Conservation (phyloP, 1,139 yeast species). For the Sugiyamaella paludigena region DNA sequence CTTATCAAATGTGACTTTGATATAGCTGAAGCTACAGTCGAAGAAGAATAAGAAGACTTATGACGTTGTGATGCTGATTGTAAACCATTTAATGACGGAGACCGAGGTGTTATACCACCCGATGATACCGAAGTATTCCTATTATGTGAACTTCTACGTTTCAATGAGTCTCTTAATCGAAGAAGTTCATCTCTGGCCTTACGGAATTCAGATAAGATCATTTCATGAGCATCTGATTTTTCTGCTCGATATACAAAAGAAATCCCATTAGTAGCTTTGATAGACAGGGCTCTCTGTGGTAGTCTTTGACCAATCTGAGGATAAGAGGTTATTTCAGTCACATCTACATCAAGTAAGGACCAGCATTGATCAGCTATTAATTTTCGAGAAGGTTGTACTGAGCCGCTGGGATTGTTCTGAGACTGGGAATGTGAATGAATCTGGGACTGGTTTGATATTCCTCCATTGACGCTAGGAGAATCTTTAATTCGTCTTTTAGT, state of each 20-base stretch:
- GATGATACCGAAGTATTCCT: conserved; percentile 12
- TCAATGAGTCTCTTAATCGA: conserved; percentile 6
- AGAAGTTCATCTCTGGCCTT: conserved; percentile 64
- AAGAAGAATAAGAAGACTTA: conserved; percentile 9
- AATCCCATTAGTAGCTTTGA: conserved; percentile 46
- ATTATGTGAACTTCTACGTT: conserved; percentile 7
- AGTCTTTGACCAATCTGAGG: conserved; percentile 14
- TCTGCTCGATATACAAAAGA: conserved; percentile 67
- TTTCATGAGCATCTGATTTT: conserved; percentile 55
- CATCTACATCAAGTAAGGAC: conserved; percentile 62
- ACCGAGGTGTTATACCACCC: neutral
- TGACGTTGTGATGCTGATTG: no score
- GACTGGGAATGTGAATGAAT: conserved; percentile 3
- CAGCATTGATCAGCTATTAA: conserved; percentile 78
- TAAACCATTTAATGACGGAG: neutral
- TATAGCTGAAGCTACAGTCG: conserved; percentile 7
- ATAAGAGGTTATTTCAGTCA: conserved; percentile 41
- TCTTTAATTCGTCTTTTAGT: conserved; percentile 47
- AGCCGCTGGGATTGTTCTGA: neutral
- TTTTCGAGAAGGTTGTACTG: conserved; percentile 32
- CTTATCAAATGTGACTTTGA: conserved; percentile 5
- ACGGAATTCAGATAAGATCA: conserved; percentile 56
- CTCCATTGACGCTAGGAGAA: neutral
- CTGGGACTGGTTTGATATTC: neutral
- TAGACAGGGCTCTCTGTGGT: conserved; percentile 33